These are phyloP conservation scores for Sugiyamaella qingdaonensis DNA, from an alignment of 805 yeast species.

Conservation along the genomic window DNA sequence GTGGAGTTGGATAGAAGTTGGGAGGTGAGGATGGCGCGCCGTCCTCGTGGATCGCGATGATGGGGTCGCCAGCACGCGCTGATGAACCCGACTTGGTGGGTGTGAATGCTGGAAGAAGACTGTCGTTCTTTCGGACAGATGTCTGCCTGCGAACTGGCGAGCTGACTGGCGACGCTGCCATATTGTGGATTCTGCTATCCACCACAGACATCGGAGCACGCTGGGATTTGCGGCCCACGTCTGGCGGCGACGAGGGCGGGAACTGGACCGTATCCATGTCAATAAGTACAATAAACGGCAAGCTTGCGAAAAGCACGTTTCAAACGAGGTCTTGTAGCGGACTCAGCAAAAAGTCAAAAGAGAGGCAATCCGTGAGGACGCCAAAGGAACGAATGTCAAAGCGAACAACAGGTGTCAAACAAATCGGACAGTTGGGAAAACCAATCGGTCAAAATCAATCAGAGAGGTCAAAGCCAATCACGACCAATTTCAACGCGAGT, in stretches of 20 bases:
- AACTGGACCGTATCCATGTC: constrained; percentile 32
- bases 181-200: not conserved
- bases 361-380: not conserved
- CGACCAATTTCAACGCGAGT: too few species aligned
- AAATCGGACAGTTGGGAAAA: not conserved
- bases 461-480: too few species aligned
- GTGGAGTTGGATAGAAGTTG: constrained; percentile 31
- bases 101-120: constrained; percentile 21
- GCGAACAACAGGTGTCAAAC: not conserved
- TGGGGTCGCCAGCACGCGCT: not conserved
- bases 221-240: not conserved
- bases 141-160: not conserved
- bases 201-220: not conserved
- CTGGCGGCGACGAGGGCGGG: constrained; percentile 51
- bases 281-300: not conserved
- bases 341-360: not conserved
- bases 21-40: constrained; percentile 11
- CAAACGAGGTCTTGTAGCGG: not conserved
- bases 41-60: constrained; percentile 17
- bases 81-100: constrained; percentile 1
- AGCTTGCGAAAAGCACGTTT: not conserved
- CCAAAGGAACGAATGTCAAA: not conserved
- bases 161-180: constrained; percentile 1
- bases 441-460: not conserved
- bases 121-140: not conserved